phyloP scores from a whole-genome alignment of 176 grass and related monocot genomes.

The Panicum miliaceum region DNA sequence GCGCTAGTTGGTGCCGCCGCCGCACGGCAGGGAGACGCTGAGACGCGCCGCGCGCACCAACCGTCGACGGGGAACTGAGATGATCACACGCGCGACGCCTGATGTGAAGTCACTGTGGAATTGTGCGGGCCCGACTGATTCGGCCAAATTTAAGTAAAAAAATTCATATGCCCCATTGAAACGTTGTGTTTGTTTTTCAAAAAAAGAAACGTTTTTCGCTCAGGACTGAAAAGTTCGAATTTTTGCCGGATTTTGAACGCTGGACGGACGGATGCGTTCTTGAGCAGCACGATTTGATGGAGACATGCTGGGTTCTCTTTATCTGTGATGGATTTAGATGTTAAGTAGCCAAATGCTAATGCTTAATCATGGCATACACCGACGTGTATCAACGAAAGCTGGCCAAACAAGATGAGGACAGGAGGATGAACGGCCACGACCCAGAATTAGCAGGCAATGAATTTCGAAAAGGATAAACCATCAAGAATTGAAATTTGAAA shows the following conservation, averaged over 20 bases:
- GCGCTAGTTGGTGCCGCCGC: too few species aligned
- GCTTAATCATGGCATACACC: not conserved
- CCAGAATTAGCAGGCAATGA: not conserved
- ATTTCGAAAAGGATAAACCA: not conserved
- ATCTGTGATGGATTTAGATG: not conserved
- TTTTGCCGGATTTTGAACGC: too few species aligned
- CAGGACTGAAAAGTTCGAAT: too few species aligned
- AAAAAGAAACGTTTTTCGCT: not conserved
- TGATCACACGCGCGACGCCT: not conserved
- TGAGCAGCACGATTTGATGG: not conserved
- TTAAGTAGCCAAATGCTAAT: not conserved
- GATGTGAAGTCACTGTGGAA: not conserved
- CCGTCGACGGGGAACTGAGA: not conserved
- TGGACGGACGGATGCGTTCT: too few species aligned
- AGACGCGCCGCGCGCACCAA: not conserved
- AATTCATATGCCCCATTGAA: too few species aligned
- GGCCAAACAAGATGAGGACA: not conserved
- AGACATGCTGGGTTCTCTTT: not conserved
- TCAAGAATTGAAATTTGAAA: not conserved
- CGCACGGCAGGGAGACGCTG: not conserved
- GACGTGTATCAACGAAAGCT: not conserved
- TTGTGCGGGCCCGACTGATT: not conserved
- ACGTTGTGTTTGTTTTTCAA: too few species aligned
- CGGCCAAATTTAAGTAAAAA: not conserved
- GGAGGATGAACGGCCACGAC: not conserved